Evolutionary conservation across 306 rosid species (phyloP).

Genomic region (Heteromeles arbutifolia): DNA sequence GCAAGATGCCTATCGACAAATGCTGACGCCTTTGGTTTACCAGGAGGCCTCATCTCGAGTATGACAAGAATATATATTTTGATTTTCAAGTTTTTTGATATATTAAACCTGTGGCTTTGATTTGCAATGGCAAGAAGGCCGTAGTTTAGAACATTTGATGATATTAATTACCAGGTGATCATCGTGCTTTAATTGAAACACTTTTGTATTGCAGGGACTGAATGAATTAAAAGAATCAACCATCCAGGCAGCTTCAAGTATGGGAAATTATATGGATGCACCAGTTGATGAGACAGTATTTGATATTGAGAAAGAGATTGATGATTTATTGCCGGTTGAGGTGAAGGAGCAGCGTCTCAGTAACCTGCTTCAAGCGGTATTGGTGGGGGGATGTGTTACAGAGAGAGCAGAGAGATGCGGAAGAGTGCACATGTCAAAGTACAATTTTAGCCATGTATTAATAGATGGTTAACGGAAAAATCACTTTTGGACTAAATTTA

Average conservation of each 20-base stretch:
- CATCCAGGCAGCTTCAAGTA: conserved; percentile 71
- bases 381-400: conserved; percentile 94
- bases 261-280: conserved; percentile 67
- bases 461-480: too few species aligned
- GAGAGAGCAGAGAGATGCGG: too few species aligned
- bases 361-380: conserved; percentile 70
- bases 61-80: background rate
- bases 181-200: background rate
- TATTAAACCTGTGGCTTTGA: background rate
- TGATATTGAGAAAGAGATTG: conserved; percentile 90
- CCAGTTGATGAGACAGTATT: conserved; percentile 82
- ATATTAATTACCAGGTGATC: background rate
- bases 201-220: conserved; percentile 44
- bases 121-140: background rate
- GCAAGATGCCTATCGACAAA: conserved; percentile 91
- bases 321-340: conserved; percentile 87
- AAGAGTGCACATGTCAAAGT: too few species aligned
- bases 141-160: background rate
- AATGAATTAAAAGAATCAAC: conserved; percentile 86
- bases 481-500: too few species aligned
- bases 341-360: conserved; percentile 94
- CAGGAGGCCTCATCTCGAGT: conserved; percentile 69
- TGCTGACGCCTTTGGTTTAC: conserved; percentile 89
- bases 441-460: too few species aligned
- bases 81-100: background rate